These are phyloP conservation scores for Auricularia sp. DNA, from an alignment of 768 basidiomycete genomes.

Conservation along the genomic window DNA sequence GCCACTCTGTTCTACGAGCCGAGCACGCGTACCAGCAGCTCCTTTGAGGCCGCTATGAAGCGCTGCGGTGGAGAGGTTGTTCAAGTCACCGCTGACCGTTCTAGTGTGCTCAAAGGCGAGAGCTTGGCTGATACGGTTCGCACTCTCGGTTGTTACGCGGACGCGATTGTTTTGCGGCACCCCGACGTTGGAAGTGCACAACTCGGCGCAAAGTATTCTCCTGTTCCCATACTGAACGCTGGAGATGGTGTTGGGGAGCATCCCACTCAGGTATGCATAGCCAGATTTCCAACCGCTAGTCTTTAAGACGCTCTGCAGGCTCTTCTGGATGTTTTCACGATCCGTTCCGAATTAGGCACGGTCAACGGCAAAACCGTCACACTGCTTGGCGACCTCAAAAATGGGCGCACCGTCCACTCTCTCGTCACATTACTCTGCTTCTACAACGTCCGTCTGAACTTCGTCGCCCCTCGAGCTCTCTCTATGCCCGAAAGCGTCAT, in stretches of 20 bases:
- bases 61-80: constrained; percentile 93
- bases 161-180: constrained; percentile 90
- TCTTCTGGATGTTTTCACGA: constrained; percentile 82
- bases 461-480: constrained; percentile 80
- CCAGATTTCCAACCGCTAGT: constrained; percentile 4
- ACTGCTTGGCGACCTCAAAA: constrained; percentile 90
- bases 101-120: constrained; percentile 92
- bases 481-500: constrained; percentile 86
- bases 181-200: constrained; percentile 93
- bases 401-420: constrained; percentile 95
- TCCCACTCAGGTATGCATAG: constrained; percentile 70
- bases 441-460: constrained; percentile 91
- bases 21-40: constrained; percentile 88
- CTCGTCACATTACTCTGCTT: constrained; percentile 85
- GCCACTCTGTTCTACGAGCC: constrained; percentile 95
- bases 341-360: constrained; percentile 94
- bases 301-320: constrained; percentile 36
- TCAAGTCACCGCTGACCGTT: constrained; percentile 67
- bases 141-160: constrained; percentile 89
- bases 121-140: constrained; percentile 86
- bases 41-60: constrained; percentile 99
- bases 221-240: constrained; percentile 92
- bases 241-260: constrained; percentile 98
- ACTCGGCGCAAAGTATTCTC: constrained; percentile 89
- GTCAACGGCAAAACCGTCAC: constrained; percentile 94